A percentile compares a stretch with the other conserved stretches of the same genome.
Evolutionary conservation across 768 basidiomycete genomes (phyloP).

Genomic region (Pisolithus albus): DNA sequence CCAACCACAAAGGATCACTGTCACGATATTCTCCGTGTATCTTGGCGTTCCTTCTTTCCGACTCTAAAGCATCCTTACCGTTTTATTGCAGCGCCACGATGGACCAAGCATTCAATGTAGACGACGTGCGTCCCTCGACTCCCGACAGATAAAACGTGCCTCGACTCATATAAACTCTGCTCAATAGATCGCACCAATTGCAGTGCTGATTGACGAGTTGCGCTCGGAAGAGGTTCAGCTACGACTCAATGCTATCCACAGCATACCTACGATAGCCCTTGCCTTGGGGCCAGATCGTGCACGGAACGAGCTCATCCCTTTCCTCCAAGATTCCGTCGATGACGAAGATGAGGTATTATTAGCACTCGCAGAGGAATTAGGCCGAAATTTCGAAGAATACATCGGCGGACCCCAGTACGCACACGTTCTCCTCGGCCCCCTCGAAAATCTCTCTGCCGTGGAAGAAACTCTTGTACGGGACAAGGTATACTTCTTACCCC

Average conservation of each 20-base stretch:
- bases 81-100: constrained; percentile 33
- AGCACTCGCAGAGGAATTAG: constrained; percentile 92
- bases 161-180: constrained; percentile 13
- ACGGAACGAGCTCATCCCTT: constrained; percentile 90
- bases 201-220: constrained; percentile 95
- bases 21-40: not conserved
- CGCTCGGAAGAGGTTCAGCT: constrained; percentile 96
- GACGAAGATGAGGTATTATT: constrained; percentile 98
- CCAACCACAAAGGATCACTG: not conserved
- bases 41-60: not conserved
- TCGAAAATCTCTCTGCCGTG: constrained; percentile 93
- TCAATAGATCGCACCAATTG: constrained; percentile 81
- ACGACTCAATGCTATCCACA: constrained; percentile 93
- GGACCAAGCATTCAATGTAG: constrained; percentile 59
- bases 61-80: not conserved
- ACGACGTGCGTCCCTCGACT: constrained; percentile 49
- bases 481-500: constrained; percentile 54
- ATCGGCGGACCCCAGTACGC: constrained; percentile 85
- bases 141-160: too few relatives aligned
- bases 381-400: constrained; percentile 88
- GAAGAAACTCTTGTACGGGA: constrained; percentile 98
- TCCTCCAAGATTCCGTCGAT: constrained; percentile 98
- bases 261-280: constrained; percentile 95
- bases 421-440: constrained; percentile 80
- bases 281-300: constrained; percentile 94